Conservation (phyloP, 371 early-diverging fungal species). For the Phascolomyces articulosus region DNA sequence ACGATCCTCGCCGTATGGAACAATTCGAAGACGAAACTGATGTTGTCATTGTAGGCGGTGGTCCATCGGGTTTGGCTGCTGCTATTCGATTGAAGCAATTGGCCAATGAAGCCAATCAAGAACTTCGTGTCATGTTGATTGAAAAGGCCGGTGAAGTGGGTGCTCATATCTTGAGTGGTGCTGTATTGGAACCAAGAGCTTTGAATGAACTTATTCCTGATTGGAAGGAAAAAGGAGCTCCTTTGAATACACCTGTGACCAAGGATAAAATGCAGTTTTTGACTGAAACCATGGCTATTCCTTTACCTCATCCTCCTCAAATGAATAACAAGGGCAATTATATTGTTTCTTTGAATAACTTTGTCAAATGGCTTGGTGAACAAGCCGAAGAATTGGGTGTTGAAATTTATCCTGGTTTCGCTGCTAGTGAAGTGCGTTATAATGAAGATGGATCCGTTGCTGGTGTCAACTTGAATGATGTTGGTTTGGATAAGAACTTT, state of each 20-base stretch:
- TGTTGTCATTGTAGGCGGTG: slow-evolving; percentile 96
- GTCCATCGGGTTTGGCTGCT: slow-evolving; percentile 94
- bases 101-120: slow-evolving; percentile 83
- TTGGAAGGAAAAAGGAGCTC: slow-evolving; percentile 96
- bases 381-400: slow-evolving; percentile 97
- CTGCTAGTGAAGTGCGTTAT: slow-evolving; percentile 92
- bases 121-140: slow-evolving; percentile 88
- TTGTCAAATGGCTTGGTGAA: slow-evolving; percentile 96
- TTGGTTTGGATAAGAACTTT: slow-evolving; percentile 91
- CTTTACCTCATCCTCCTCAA: slow-evolving; percentile 95
- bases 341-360: slow-evolving; percentile 92
- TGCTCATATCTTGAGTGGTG: slow-evolving; percentile 95
- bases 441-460: slow-evolving; percentile 88
- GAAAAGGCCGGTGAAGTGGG: slow-evolving; percentile 97
- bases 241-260: slow-evolving; percentile 86
- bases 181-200: slow-evolving; percentile 93
- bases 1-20: slow-evolving; percentile 50
- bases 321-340: slow-evolving; percentile 98
- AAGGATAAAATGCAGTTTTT: slow-evolving; percentile 88
- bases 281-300: slow-evolving; percentile 81
- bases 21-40: slow-evolving; percentile 90
- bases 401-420: slow-evolving; percentile 93
- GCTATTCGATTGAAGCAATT: slow-evolving; percentile 94
- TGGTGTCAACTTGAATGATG: slow-evolving; percentile 96
- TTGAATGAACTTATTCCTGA: slow-evolving; percentile 95